A percentile compares a stretch with the other conserved stretches of the same genome.
Evolutionary conservation across 2,329 filamentous ascomycete species (phyloP).

Genomic region (Diaporthe vexans): DNA sequence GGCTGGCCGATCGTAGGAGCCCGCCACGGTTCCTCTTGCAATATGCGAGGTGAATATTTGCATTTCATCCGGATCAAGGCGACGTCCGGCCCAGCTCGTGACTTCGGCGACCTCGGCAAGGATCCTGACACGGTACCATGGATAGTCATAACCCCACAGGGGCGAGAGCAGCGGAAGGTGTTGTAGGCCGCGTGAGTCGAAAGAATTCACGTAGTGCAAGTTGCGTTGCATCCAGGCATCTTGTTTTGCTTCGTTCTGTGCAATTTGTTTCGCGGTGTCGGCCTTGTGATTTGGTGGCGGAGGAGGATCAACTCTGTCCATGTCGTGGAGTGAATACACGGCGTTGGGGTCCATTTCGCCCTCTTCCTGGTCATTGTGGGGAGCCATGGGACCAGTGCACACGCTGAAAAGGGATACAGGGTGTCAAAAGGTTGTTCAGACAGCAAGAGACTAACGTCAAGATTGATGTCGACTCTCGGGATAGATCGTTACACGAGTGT

Average conservation of each 20-base stretch:
- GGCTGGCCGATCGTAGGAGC: conserved; percentile 30
- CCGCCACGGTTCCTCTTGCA: conserved; percentile 14
- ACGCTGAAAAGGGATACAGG: background rate
- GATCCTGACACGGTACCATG: conserved; percentile 6
- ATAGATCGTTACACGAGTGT: background rate
- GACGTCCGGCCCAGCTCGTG: conserved; percentile 15
- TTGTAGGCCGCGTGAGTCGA: background rate
- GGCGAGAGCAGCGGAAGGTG: conserved; percentile 25
- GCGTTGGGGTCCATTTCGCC: background rate
- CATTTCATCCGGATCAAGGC: conserved; percentile 18
- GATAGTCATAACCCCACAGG: conserved; percentile 17
- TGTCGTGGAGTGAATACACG: background rate
- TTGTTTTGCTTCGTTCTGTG: background rate
- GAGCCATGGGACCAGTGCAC: background rate
- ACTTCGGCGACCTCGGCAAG: background rate
- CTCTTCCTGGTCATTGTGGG: background rate
- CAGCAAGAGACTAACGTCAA: too few species aligned
- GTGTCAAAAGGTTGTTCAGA: background rate
- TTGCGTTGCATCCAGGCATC: background rate
- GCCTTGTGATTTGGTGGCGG: background rate
- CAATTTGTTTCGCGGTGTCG: background rate
- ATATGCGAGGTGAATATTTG: conserved; percentile 4
- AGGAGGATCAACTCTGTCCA: background rate
- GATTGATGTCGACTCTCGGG: background rate
- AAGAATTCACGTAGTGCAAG: background rate